Percentiles rank a stretch among this genome's conserved stretches.
Evolutionary conservation across 129 eudicot genomes (phyloP).

Genomic region (Flaveria trinervia): DNA sequence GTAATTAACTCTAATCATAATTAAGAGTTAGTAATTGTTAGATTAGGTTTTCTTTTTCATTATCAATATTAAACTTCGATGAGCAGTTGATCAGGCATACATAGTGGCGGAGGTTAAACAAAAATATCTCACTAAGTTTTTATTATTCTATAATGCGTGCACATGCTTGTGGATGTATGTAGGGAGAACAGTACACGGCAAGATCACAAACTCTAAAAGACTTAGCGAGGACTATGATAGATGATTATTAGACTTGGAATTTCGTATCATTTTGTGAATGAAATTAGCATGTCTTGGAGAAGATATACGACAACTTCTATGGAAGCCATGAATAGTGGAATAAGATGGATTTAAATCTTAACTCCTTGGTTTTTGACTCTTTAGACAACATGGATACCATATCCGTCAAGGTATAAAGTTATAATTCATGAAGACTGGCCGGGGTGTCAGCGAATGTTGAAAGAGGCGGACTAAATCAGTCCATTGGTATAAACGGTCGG

Average conservation of each 20-base stretch:
- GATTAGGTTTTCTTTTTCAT: too few relatives aligned
- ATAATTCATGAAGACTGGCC: too few relatives aligned
- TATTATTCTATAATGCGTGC: not conserved
- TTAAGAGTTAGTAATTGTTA: too few relatives aligned
- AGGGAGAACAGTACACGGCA: constrained; percentile 30
- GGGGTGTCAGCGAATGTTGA: too few relatives aligned
- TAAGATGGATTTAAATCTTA: constrained; percentile 23
- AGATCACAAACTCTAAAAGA: constrained; percentile 21
- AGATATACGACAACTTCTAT: constrained; percentile 14
- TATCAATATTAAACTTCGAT: too few relatives aligned
- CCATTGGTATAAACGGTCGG: too few relatives aligned
- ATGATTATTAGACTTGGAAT: too few relatives aligned
- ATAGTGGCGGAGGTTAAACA: too few relatives aligned
- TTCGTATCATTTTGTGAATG: constrained; percentile 41
- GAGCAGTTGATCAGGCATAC: too few relatives aligned
- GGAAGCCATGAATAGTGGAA: not conserved
- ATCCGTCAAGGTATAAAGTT: constrained; percentile 43
- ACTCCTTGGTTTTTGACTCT: constrained; percentile 49
- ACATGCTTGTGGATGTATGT: not conserved
- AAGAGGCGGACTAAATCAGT: too few relatives aligned
- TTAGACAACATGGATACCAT: constrained; percentile 41
- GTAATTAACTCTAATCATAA: too few relatives aligned
- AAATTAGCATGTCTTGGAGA: constrained; percentile 28
- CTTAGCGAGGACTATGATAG: constrained; percentile 28
- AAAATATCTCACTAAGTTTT: too few relatives aligned